Evolutionary conservation across 2,329 filamentous ascomycete species (phyloP), one percentile per base, ranked within the genome.

Genomic region (Epichloe gansuensis): DNA sequence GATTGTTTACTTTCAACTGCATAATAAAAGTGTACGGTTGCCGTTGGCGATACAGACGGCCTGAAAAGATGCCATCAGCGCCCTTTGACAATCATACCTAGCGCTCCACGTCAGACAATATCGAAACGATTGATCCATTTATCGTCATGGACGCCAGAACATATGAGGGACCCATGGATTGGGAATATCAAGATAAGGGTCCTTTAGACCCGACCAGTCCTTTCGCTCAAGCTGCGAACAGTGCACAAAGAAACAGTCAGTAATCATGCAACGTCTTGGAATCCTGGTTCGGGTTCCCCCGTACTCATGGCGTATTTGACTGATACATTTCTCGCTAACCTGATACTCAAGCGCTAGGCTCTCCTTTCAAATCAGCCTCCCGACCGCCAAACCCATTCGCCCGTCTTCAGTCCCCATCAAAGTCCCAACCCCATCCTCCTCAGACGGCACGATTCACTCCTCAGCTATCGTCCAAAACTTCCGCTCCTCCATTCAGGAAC

Each of bases 151-250:
- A 79, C 51, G 72, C 72, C 58, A 72, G 81, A 60, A 80, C 75
- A 2, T 76, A 72, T 57, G 80, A 83, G 66, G 72, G 77, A 56
- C 80, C 72, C 57, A 85, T 85, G 81, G 81, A 84, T 60, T 85
- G 78, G 77, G 78, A 84, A 63, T 84, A 81, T 64, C 75, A 83
- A 59, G 73, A 72, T 55, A 66, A 70, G 47, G 79, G 75, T 2
- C 80, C 79, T 17, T 66, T 80, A 55, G 81, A 84, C 66, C 74
- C 74, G 17, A 79, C 77, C 9, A 83, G 80, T 57, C 81, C 81
- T 2, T 84, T 83, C 63, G 72, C 75, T 21, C 77, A 80, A 57
- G 72, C 76, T 39, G 70, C 72, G 1, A 73, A 66, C 60, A 65
- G 61, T 48, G 63, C 65, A 43, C 62, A 66, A 47, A 66, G 71